Evolutionary conservation across 2,329 filamentous ascomycete species (phyloP), one percentile per base, ranked within the genome.

Genomic region (Colletotrichum filicis): DNA sequence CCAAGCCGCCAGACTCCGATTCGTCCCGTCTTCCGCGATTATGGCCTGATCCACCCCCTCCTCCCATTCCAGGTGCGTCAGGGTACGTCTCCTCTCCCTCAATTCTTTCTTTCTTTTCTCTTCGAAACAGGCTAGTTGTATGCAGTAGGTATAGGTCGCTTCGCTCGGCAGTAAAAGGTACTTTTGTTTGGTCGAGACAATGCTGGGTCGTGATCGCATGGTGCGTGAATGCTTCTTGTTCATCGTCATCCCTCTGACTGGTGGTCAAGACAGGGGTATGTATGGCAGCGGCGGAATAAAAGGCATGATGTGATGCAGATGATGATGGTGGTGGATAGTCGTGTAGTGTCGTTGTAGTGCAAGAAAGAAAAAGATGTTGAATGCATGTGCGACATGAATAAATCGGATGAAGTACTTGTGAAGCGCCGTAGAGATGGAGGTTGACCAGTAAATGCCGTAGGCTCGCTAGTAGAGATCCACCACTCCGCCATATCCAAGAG

Each of bases 271-370:
- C 49, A 65, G 66, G 35, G 46, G 46, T 42, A 59, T 64, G 58
- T 32, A 59, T 64, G 58, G 69, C 61, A 53, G 55, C 32, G 53
- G 68, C n/a, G 66, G 69, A 70, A 59, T 66, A 64, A 61, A 59
- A 69, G 24, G 16, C 56, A 46, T 73, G 60, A 62, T 64, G 26
- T 71, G 70, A 70, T 69, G 66, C 70, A 73, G 55, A 65, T 65
- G 66, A 37, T 69, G 59, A 30, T 70, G 46, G 55, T 65, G 66
- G 56, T 73, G 42, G 19, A 32, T 70, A 14, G 66, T 73, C 70
- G 66, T 65, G n/a, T 69, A 55, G 65, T 73, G 64, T 73, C 70
- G 70, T 71, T 62, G 68, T 70, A 53, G 64, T 64, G 70, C 66
- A 65, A 59, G 58, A 56, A 56, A 68, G 59, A 73, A 70, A 70